These are phyloP conservation scores for Perkinsus olseni DNA, from an alignment of 169 alveolate genomes.

Conservation along the genomic window DNA sequence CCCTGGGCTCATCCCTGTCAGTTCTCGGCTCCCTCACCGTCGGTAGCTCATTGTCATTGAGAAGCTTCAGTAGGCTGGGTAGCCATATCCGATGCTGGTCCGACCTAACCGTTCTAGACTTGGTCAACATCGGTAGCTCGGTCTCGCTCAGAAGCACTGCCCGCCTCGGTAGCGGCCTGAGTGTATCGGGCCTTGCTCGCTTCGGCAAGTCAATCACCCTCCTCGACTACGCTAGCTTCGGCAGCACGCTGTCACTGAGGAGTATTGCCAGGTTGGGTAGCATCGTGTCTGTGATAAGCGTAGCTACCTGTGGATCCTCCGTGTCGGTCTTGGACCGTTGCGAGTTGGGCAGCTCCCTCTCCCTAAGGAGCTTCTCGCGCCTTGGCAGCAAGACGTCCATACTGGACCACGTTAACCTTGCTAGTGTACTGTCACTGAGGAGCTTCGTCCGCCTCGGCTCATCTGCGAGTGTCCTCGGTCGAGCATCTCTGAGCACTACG, in stretches of 20 bases:
- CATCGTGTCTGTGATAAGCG: not conserved
- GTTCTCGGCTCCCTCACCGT: not conserved
- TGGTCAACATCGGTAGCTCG: not conserved
- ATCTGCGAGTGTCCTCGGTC: not conserved
- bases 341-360: not conserved
- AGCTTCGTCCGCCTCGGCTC: not conserved
- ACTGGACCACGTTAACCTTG: not conserved
- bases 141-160: not conserved
- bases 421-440: not conserved
- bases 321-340: not conserved
- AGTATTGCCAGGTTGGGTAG: not conserved
- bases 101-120: not conserved
- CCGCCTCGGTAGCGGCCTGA: not conserved
- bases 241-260: not conserved
- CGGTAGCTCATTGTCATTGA: not conserved
- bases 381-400: not conserved
- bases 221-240: slow-evolving; percentile 8
- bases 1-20: not conserved
- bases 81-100: not conserved
- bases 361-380: not conserved
- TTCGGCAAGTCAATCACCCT: not conserved
- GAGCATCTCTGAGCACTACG: not conserved
- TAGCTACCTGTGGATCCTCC: not conserved
- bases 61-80: not conserved
- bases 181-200: not conserved